Evolutionary conservation across 176 grass and related monocot species (phyloP), one percentile per base, ranked within the genome.

Genomic region (Carex parvula): DNA sequence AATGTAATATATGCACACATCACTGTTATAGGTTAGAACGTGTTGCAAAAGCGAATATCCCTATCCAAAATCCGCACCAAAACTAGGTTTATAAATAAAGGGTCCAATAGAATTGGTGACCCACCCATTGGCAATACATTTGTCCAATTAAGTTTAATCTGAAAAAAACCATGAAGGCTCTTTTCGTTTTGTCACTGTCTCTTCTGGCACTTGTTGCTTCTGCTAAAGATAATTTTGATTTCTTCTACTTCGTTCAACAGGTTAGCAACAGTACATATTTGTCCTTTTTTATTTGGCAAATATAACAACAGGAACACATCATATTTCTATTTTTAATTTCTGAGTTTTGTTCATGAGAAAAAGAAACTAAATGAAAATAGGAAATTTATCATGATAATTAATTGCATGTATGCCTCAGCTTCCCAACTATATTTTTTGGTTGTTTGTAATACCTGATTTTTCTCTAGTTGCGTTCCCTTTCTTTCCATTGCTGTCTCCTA

Each of bases 231-330:
- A 59, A 90, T 60, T 92, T 94, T 85, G 91, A 97, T 63, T 97
- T 97, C 94, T 97, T 94, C 91, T 97, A 94, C 88, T 84, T 94
- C 4, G 94, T 97, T 54, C 91, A 97, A 70, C 94, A 97, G 87
- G 94, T 93, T 42, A 82, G 48, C 8, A 22, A 59, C 14, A 0
- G 4, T 39, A 39, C 37, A 70, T 1, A 26, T 14, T 8, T 70
- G 0, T 56, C 30, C 24, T 30, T 63, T 62, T 76, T 50, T 50
- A 48, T 76, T 61, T 5, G 21, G 29, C 0, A 32, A 67, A 35
- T 67, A 30, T 35, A 67, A 67, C 13, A 16, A 35, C 29, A 35
- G 11, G 24, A 66, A 33, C 4, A 66, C 3, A 8, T 15, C 4
- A 66, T 67, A 67, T 16, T 17, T 13, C 64, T 67, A 50, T 21